Percentiles rank a stretch among this genome's conserved stretches.
Evolutionary conservation across 345 rosid species (phyloP).

Genomic region (Ailanthus altissimus): DNA sequence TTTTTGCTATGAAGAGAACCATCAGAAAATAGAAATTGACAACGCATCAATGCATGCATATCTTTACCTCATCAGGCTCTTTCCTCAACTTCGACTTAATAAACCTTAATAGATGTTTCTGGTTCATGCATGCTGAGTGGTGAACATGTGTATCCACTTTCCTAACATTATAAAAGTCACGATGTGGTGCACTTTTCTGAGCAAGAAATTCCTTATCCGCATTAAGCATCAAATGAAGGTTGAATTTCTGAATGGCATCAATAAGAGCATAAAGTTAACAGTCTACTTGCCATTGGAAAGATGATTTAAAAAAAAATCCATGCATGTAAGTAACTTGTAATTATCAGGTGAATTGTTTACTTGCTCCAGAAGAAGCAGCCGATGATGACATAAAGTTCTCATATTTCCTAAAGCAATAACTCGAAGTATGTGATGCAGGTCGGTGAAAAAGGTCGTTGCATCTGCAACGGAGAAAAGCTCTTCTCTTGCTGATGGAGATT

Average conservation of each 20-base stretch:
- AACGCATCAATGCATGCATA: neutral
- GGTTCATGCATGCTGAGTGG: conserved; percentile 99
- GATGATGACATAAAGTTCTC: conserved; percentile 88
- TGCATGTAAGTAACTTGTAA: neutral
- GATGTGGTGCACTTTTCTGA: conserved; percentile 99
- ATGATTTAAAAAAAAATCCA: conserved; percentile 3
- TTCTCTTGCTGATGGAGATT: conserved; percentile 51
- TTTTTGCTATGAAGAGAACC: neutral
- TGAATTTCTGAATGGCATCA: conserved; percentile 73
- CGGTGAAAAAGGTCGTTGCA: conserved; percentile 91
- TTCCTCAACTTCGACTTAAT: conserved; percentile 95
- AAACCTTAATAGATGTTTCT: conserved; percentile 97
- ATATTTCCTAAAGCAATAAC: conserved; percentile 92
- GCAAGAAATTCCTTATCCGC: conserved; percentile 96
- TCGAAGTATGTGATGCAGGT: conserved; percentile 79
- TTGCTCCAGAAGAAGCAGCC: conserved; percentile 94
- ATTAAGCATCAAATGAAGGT: conserved; percentile 98
- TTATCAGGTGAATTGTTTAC: conserved; percentile 33
- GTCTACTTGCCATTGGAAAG: conserved; percentile 4
- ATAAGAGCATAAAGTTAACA: conserved; percentile 20
- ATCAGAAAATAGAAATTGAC: neutral
- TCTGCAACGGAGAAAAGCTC: conserved; percentile 92
- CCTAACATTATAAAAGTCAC: conserved; percentile 97
- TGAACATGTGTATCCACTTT: conserved; percentile 99
- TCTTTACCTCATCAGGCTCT: conserved; percentile 94